A percentile compares a stretch with the other conserved stretches of the same genome.
These are phyloP conservation scores for Debaryomycetaceae sp. DNA, from an alignment of 1,139 yeast species.

Conservation along the genomic window DNA sequence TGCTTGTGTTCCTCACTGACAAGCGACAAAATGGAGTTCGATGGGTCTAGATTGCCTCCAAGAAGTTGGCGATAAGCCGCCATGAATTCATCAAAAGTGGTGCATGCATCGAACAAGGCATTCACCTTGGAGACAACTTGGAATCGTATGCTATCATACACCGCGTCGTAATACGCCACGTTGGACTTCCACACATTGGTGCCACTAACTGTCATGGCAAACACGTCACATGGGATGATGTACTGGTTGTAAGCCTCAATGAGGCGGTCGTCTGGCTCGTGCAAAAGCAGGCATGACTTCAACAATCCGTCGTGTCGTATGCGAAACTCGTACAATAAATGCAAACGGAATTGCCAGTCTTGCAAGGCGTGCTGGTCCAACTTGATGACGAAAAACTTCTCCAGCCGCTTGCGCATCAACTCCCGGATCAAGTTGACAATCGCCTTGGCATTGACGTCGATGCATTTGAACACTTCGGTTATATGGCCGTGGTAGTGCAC, in stretches of 20 bases:
- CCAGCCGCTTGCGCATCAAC: conserved; percentile 67
- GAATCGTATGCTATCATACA: conserved; percentile 19
- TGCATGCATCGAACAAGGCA: conserved; percentile 23
- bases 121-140: conserved; percentile 22
- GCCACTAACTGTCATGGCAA: conserved; percentile 33
- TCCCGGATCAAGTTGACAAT: conserved; percentile 61
- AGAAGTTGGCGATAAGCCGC: conserved; percentile 23
- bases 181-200: conserved; percentile 28
- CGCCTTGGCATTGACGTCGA: conserved; percentile 34
- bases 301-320: conserved; percentile 50
- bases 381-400: conserved; percentile 64
- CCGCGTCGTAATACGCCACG: conserved; percentile 24
- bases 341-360: conserved; percentile 43
- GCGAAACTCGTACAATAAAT: conserved; percentile 44
- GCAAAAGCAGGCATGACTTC: conserved; percentile 29
- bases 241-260: conserved; percentile 29
- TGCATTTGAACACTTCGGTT: conserved; percentile 17
- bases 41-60: background rate
- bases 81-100: conserved; percentile 26
- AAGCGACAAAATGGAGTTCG: conserved; percentile 15
- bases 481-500: conserved; percentile 15
- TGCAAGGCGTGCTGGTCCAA: conserved; percentile 44
- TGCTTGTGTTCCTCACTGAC: conserved; percentile 36
- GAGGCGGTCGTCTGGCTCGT: conserved; percentile 15
- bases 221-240: conserved; percentile 24